These are phyloP conservation scores for Suillus subluteus DNA, from an alignment of 768 basidiomycete species.

Conservation along the genomic window DNA sequence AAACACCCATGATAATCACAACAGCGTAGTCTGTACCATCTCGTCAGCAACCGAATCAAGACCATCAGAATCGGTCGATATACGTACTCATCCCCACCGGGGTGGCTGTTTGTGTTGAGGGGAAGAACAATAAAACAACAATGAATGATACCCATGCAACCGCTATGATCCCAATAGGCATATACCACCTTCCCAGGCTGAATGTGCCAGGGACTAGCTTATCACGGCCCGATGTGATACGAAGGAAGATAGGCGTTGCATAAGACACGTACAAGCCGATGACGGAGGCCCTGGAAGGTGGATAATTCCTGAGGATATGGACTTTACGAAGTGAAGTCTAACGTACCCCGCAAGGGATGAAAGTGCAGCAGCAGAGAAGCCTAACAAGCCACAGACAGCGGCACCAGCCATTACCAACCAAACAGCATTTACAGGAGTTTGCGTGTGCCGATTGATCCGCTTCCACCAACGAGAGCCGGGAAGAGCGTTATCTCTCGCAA, in stretches of 20 bases:
- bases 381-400: conserved; percentile 62
- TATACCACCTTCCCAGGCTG: conserved; percentile 60
- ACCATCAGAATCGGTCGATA: neutral
- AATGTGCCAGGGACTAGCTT: conserved; percentile 64
- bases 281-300: conserved; percentile 58
- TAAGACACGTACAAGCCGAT: conserved; percentile 73
- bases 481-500: conserved; percentile 73
- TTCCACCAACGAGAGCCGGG: conserved; percentile 78
- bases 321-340: neutral
- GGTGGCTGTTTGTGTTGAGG: conserved; percentile 42
- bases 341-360: conserved; percentile 69
- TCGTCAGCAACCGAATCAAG: conserved; percentile 7
- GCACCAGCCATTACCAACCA: conserved; percentile 69
- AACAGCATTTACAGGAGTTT: conserved; percentile 75
- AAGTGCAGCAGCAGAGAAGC: conserved; percentile 66
- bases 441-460: conserved; percentile 56
- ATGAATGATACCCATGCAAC: conserved; percentile 72
- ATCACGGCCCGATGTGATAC: conserved; percentile 68
- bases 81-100: conserved; percentile 60
- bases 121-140: conserved; percentile 61
- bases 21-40: conserved; percentile 61
- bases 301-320: conserved; percentile 4
- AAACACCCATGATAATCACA: conserved; percentile 66
- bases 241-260: conserved; percentile 67
- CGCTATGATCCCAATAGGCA: conserved; percentile 61